Evolutionary conservation across 805 yeast genomes (phyloP).

Genomic region (Ogataea zsoltii): DNA sequence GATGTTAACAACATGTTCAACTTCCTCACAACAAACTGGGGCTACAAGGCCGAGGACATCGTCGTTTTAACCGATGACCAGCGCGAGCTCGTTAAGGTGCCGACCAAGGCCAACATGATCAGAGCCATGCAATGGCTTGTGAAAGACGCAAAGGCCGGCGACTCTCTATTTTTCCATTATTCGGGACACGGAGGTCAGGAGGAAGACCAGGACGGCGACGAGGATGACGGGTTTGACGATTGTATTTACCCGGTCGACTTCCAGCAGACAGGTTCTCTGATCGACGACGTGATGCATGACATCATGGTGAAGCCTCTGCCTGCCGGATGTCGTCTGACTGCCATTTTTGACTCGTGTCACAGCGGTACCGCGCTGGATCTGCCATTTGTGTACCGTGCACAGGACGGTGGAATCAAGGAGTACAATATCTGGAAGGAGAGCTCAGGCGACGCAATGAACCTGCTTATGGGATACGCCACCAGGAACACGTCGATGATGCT

Average conservation of each 20-base stretch:
- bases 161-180: constrained; percentile 77
- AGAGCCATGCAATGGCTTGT: constrained; percentile 85
- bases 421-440: constrained; percentile 77
- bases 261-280: constrained; percentile 62
- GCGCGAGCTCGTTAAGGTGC: constrained; percentile 46
- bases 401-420: constrained; percentile 81
- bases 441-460: constrained; percentile 62
- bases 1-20: constrained; percentile 59
- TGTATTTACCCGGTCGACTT: constrained; percentile 45
- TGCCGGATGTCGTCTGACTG: constrained; percentile 75
- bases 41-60: constrained; percentile 55
- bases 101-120: constrained; percentile 68
- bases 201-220: constrained; percentile 49
- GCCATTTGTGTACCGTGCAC: constrained; percentile 72
- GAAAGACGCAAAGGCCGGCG: constrained; percentile 70
- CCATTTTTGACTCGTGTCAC: constrained; percentile 83
- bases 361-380: constrained; percentile 81
- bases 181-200: constrained; percentile 87
- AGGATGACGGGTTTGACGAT: constrained; percentile 38
- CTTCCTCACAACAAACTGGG: constrained; percentile 39
- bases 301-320: constrained; percentile 68
- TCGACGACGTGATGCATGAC: constrained; percentile 75
- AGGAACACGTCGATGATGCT: constrained; percentile 53
- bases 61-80: constrained; percentile 63
- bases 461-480: constrained; percentile 57